A percentile compares a stretch with the other conserved stretches of the same genome.
Conservation (phyloP, 352 stramenopile species). For the Pythium aquatile region DNA sequence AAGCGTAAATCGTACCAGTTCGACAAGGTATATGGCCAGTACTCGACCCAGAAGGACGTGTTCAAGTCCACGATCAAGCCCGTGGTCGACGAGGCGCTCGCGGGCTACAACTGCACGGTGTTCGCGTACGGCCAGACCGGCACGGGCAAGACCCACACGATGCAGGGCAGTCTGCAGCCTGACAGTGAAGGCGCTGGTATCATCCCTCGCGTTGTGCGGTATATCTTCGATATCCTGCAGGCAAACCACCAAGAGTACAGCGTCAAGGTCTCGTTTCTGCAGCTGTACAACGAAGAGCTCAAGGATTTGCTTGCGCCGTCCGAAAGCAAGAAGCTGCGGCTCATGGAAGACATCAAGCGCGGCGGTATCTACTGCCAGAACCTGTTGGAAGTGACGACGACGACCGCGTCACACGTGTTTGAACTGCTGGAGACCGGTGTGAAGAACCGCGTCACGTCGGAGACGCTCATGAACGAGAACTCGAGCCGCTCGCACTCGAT, state of each 20-base stretch:
- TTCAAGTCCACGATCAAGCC: conserved; percentile 92
- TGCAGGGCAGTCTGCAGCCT: conserved; percentile 93
- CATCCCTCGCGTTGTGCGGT: conserved; percentile 92
- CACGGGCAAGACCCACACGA: conserved; percentile 98
- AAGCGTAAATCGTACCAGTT: conserved; percentile 92
- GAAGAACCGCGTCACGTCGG: conserved; percentile 90
- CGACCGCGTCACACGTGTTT: conserved; percentile 79
- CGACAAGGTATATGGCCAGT: conserved; percentile 93
- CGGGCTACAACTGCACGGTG: conserved; percentile 95
- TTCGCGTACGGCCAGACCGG: conserved; percentile 97
- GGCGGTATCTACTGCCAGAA: conserved; percentile 90
- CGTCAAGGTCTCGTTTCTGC: conserved; percentile 96
- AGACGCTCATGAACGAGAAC: conserved; percentile 95
- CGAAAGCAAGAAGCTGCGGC: conserved; percentile 79
- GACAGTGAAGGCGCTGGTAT: conserved; percentile 90
- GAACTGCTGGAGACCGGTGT: conserved; percentile 88
- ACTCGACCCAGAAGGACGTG: conserved; percentile 97
- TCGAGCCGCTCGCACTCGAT: conserved; percentile 98
- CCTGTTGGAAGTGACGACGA: conserved; percentile 86
- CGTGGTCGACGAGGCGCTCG: conserved; percentile 95
- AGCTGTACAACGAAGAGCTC: conserved; percentile 99
- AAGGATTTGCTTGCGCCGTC: conserved; percentile 89
- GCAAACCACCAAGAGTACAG: conserved; percentile 88
- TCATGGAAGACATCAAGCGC: conserved; percentile 88
- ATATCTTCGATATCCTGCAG: conserved; percentile 95